Base-by-base conservation (phyloP, 805 yeast species). In the Schizosaccharomyces japonicus region DNA sequence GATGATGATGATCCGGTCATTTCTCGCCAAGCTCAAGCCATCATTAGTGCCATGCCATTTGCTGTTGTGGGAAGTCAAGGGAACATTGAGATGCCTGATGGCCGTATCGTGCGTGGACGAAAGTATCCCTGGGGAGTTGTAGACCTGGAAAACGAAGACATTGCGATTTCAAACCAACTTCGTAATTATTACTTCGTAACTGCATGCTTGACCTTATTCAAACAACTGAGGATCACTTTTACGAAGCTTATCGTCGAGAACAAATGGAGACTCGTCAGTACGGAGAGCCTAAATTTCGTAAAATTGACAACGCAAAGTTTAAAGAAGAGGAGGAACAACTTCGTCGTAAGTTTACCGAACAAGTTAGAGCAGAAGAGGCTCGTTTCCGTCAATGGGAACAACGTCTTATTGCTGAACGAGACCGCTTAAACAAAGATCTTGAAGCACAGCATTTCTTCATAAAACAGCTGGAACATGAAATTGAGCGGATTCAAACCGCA, bases 301-400 rank as follows among this genome's bases (percentile, higher is more conserved):
- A 57, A 45, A 54, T 57, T 33, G 83, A 71, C 57, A 85, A 90
- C 63, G 96, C 96, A 46, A 80, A 82, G 64, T 90, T 80, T 68
- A 79, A 84, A 63, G 95, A 90, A 64, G 96, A 87, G 63, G 98
- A 90, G 64, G 90, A 82, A 61, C 79, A 85, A 30, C 70, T 90
- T 60, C 83, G 90, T 72, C 79, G 80, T 65, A 80, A 80, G 63
- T 90, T 90, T 66, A 87, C 96, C 7, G 95, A 85, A 63, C 95
- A 90, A 67, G 82, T 90, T 51, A 85, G 87, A 66, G 80, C 80
- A 45, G 98, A 90, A 66, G 98, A 90, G 59, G 92, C 83, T 58
- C 74, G 98, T 60, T 90, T 90, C 64, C 81, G 92, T 69, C 94
- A 87, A 68, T 90, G 99, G 98, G 95, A 85, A 66, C 81, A 84